Conservation (phyloP, 192 early-diverging fungal species). For the Linnemannia zychae region DNA sequence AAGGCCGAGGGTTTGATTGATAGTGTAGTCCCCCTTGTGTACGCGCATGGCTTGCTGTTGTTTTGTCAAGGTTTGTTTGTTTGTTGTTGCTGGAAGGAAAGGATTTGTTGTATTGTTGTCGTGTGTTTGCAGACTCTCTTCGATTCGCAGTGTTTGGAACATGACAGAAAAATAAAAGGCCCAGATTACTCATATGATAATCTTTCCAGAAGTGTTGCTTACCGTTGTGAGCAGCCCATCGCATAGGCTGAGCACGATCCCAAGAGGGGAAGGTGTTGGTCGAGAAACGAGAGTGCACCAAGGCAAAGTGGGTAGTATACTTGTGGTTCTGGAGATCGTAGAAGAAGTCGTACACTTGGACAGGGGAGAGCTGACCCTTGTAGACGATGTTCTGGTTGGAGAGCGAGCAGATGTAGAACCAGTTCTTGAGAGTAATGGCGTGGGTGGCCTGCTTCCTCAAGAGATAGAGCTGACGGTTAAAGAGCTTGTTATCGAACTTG, state of each 20-base stretch:
- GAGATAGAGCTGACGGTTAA: slow-evolving; percentile 90
- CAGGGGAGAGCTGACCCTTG: slow-evolving; percentile 96
- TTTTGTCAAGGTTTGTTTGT: not conserved
- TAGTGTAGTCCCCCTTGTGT: not conserved
- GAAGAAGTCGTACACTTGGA: slow-evolving; percentile 95
- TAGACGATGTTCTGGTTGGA: slow-evolving; percentile 95
- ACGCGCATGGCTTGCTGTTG: not conserved
- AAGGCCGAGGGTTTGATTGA: not conserved
- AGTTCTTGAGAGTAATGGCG: slow-evolving; percentile 86
- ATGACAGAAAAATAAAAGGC: not conserved
- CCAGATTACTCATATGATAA: slow-evolving; percentile 48
- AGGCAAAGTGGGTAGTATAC: slow-evolving; percentile 92
- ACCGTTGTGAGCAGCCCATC: slow-evolving; percentile 99
- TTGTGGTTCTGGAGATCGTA: slow-evolving; percentile 86
- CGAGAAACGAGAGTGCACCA: slow-evolving; percentile 99
- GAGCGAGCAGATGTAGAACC: slow-evolving; percentile 98
- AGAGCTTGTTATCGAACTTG: slow-evolving; percentile 68
- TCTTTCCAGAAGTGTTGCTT: slow-evolving; percentile 7
- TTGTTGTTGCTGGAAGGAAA: too few species aligned
- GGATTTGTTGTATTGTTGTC: not conserved
- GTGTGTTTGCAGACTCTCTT: not conserved
- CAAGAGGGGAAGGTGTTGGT: slow-evolving; percentile 99
- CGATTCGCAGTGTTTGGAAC: too few species aligned
- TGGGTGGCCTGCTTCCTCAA: slow-evolving; percentile 93
- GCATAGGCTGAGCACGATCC: slow-evolving; percentile 99